These are phyloP conservation scores for Xylaria longipes DNA, from an alignment of 495 filamentous ascomycete species.

Conservation along the genomic window DNA sequence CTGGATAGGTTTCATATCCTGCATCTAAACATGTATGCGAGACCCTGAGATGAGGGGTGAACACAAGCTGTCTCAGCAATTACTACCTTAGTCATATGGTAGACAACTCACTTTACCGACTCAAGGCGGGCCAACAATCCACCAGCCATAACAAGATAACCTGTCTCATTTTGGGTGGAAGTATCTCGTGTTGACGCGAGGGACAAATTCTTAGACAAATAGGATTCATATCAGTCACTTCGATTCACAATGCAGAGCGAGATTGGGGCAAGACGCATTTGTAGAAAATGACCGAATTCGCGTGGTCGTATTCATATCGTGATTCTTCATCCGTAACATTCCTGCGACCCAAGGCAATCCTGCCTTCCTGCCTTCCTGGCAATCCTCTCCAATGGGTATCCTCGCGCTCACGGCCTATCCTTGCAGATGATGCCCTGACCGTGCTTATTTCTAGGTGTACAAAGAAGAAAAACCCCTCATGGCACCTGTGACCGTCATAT, in stretches of 20 bases:
- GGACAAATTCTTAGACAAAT: neutral
- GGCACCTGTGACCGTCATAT: slow-evolving; percentile 34
- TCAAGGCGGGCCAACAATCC: neutral
- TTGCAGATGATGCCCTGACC: slow-evolving; percentile 26
- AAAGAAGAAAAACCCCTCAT: slow-evolving; percentile 25
- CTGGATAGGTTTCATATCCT: neutral
- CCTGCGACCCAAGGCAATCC: slow-evolving; percentile 9
- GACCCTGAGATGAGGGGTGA: slow-evolving; percentile 4
- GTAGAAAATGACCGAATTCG: slow-evolving; percentile 16
- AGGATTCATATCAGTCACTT: neutral
- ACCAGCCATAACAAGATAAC: neutral
- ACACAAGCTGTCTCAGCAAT: slow-evolving; percentile 8
- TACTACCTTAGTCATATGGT: neutral
- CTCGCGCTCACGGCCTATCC: slow-evolving; percentile 35
- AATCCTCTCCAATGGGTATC: slow-evolving; percentile 43
- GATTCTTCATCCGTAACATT: slow-evolving; percentile 15
- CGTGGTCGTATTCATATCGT: slow-evolving; percentile 16
- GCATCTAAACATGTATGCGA: neutral
- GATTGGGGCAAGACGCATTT: neutral
- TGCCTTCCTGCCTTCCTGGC: slow-evolving; percentile 15
- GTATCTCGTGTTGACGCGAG: neutral
- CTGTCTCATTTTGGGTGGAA: neutral
- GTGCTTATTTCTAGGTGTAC: slow-evolving; percentile 42
- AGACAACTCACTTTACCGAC: neutral
- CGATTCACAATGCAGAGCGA: neutral